Conservation (phyloP, 306 rosid species). For the Cajanus cajan region DNA sequence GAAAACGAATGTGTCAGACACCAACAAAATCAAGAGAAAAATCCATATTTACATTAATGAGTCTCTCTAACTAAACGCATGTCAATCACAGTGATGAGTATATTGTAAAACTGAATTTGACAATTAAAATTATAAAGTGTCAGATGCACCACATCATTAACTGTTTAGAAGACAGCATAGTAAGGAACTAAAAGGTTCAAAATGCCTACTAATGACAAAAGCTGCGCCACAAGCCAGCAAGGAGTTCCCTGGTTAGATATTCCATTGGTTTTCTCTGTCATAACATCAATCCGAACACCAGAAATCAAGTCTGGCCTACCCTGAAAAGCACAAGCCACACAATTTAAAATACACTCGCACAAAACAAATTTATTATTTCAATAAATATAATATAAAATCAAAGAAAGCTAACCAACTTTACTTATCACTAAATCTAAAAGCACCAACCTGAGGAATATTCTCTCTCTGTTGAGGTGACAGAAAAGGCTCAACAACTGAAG, state of each 20-base stretch:
- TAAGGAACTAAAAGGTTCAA: slow-evolving; percentile 15
- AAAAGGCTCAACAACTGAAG: slow-evolving; percentile 92
- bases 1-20: slow-evolving; percentile 22
- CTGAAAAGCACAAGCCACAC: slow-evolving; percentile 44
- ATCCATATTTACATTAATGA: not conserved
- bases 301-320: slow-evolving; percentile 77
- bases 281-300: slow-evolving; percentile 73
- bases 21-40: not conserved
- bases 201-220: slow-evolving; percentile 65
- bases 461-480: slow-evolving; percentile 60
- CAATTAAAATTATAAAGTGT: slow-evolving; percentile 1
- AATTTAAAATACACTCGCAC: not conserved
- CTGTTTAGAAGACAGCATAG: not conserved
- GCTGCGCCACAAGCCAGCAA: slow-evolving; percentile 60
- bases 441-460: slow-evolving; percentile 55
- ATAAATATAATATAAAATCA: slow-evolving; percentile 14
- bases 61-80: not conserved
- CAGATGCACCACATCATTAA: not conserved
- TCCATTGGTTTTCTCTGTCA: slow-evolving; percentile 62
- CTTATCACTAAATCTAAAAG: not conserved
- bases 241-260: slow-evolving; percentile 46
- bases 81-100: slow-evolving; percentile 1
- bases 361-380: slow-evolving; percentile 12
- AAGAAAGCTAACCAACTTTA: slow-evolving; percentile 2
- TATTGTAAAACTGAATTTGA: not conserved